Conservation (phyloP, 1,139 yeast species). For the Sporopachydermia cereana region DNA sequence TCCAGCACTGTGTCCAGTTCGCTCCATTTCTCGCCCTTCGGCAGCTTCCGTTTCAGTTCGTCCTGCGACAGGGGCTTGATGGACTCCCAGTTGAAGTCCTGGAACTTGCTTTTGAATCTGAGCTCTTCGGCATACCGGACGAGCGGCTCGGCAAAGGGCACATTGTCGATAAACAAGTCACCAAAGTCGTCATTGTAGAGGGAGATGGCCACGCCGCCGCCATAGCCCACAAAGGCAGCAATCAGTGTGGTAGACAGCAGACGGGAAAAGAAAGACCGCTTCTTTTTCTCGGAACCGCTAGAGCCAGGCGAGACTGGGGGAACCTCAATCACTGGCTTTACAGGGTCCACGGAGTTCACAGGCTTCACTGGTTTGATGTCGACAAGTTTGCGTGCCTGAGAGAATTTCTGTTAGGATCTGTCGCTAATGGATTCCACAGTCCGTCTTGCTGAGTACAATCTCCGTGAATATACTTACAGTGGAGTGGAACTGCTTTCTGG, state of each 20-base stretch:
- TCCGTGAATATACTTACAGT: no score
- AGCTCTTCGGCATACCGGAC: conserved; percentile 39
- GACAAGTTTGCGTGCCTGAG: no score
- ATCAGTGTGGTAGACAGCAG: conserved; percentile 10
- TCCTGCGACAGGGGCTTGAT: conserved; percentile 20
- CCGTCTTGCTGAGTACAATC: no score
- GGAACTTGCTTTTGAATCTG: conserved; percentile 23
- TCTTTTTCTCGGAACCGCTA: no score
- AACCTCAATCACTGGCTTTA: no score
- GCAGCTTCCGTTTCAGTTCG: conserved; percentile 18
- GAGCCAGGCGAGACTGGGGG: no score
- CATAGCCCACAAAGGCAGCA: conserved; percentile 28
- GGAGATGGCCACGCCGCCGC: conserved; percentile 33
- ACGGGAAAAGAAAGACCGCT: background rate
- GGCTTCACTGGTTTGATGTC: no score
- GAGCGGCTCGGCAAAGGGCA: conserved; percentile 47
- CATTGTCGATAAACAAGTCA: conserved; percentile 42
- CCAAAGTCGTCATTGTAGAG: conserved; percentile 32
- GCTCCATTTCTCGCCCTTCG: conserved; percentile 14
- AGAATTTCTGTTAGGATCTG: no score
- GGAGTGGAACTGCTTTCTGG: no score
- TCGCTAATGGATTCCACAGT: no score
- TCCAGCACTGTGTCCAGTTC: conserved; percentile 8
- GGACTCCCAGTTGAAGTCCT: conserved; percentile 23
- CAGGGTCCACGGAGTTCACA: no score